A percentile compares a stretch with the other conserved stretches of the same genome.
phyloP scores from a whole-genome alignment of 2,329 filamentous ascomycete species.

The Annulohypoxylon truncatum region DNA sequence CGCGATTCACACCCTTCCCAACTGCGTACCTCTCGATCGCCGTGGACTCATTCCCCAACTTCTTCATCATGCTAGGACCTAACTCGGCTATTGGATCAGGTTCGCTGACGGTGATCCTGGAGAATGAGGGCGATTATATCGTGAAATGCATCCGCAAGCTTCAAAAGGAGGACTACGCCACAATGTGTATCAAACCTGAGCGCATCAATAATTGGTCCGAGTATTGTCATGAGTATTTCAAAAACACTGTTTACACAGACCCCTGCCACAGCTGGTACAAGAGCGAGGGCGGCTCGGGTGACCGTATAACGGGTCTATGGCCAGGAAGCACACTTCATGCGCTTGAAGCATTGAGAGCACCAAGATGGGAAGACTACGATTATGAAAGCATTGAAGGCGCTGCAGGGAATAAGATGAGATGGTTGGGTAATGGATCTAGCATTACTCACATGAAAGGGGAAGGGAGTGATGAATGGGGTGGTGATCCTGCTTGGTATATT shows the following conservation, averaged over 20 bases:
- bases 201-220: constrained; percentile 60
- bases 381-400: constrained; percentile 51
- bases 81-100: constrained; percentile 62
- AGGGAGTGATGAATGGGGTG: constrained; percentile 36
- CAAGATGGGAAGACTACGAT: constrained; percentile 61
- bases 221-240: constrained; percentile 61
- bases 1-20: constrained; percentile 55
- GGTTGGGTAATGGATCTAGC: constrained; percentile 58
- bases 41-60: constrained; percentile 62
- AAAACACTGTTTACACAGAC: constrained; percentile 60
- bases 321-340: constrained; percentile 59
- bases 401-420: constrained; percentile 52
- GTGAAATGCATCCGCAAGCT: constrained; percentile 60
- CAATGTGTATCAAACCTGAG: constrained; percentile 57
- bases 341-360: constrained; percentile 55
- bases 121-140: constrained; percentile 62
- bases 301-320: constrained; percentile 58
- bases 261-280: constrained; percentile 67
- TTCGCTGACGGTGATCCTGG: constrained; percentile 59
- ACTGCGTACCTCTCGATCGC: constrained; percentile 60
- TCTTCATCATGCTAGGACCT: constrained; percentile 61
- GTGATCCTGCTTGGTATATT: constrained; percentile 51
- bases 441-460: constrained; percentile 52
- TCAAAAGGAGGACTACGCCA: constrained; percentile 59
- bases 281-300: constrained; percentile 54